These are phyloP conservation scores for Plasmodium knowlesi DNA, from an alignment of 169 alveolate genomes.

Conservation along the genomic window DNA sequence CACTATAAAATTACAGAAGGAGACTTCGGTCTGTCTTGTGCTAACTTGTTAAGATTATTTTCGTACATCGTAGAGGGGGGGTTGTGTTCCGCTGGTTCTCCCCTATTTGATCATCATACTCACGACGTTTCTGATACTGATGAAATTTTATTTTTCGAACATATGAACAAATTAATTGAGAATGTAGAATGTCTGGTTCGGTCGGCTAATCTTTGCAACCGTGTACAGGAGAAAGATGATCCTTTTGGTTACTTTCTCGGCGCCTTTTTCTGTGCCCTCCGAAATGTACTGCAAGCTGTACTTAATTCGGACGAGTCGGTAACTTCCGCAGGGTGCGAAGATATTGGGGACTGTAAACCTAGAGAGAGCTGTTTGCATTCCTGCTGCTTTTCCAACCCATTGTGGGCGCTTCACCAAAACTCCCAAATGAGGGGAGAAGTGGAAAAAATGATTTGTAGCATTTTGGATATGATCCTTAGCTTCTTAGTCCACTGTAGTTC, in stretches of 20 bases:
- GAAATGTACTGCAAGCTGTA: conserved; percentile 8
- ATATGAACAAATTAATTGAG: conserved; percentile 13
- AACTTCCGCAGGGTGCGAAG: not conserved
- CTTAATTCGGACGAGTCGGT: not conserved
- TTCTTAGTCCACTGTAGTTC: not conserved
- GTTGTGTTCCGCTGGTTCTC: not conserved
- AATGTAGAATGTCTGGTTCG: not conserved
- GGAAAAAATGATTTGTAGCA: not conserved
- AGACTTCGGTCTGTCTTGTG: conserved; percentile 17
- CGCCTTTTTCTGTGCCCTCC: conserved; percentile 30
- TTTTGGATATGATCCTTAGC: not conserved
- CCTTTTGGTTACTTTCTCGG: conserved; percentile 33
- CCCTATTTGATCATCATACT: not conserved
- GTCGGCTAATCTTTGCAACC: not conserved
- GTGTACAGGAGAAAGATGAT: not conserved
- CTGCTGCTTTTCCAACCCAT: not conserved
- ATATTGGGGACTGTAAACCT: not conserved
- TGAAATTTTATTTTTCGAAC: conserved; percentile 6
- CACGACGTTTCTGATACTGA: not conserved
- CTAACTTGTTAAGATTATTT: conserved; percentile 27
- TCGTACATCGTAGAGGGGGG: conserved; percentile 20
- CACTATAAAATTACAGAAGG: conserved; percentile 4
- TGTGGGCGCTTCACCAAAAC: not conserved
- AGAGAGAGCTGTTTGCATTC: not conserved
- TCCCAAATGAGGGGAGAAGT: not conserved